Evolutionary conservation across 2,329 filamentous ascomycete genomes (phyloP).

Genomic region (Penicillium frequentans): DNA sequence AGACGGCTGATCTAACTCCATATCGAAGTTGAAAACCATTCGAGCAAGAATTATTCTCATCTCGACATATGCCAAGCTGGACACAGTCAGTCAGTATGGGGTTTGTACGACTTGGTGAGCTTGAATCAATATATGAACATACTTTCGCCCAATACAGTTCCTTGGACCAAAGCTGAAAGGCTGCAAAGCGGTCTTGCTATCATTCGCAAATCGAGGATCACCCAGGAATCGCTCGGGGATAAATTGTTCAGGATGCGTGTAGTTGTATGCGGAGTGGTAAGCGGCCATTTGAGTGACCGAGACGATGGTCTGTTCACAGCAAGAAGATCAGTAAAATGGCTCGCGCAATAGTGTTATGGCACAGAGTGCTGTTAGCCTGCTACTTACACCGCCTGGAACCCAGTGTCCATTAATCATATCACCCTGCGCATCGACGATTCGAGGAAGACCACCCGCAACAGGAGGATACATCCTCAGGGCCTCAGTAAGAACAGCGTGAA

Average conservation of each 20-base stretch:
- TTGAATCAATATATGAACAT: neutral
- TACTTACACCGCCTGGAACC: neutral
- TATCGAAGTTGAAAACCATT: constrained; percentile 53
- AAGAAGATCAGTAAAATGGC: neutral
- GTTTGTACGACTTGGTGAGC: constrained; percentile 52
- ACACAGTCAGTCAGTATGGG: too few relatives aligned
- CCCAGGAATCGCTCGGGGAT: constrained; percentile 16
- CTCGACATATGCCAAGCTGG: constrained; percentile 52
- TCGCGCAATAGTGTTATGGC: neutral
- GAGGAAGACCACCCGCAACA: neutral
- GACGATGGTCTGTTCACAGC: neutral
- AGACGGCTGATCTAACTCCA: constrained; percentile 41
- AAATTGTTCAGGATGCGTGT: neutral
- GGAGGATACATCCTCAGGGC: neutral
- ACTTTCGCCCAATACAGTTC: neutral
- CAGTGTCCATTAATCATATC: neutral
- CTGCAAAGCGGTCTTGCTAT: constrained; percentile 48
- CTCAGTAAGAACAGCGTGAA: neutral
- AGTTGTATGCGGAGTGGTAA: neutral
- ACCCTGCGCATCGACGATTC: neutral
- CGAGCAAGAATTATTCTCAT: constrained; percentile 52
- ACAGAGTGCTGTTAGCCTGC: neutral
- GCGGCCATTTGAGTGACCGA: neutral
- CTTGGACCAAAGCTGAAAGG: constrained; percentile 49
- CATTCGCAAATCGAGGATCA: constrained; percentile 37